These are phyloP conservation scores for Rhizophagus clarus DNA, from an alignment of 192 early-diverging fungal species.

Conservation along the genomic window DNA sequence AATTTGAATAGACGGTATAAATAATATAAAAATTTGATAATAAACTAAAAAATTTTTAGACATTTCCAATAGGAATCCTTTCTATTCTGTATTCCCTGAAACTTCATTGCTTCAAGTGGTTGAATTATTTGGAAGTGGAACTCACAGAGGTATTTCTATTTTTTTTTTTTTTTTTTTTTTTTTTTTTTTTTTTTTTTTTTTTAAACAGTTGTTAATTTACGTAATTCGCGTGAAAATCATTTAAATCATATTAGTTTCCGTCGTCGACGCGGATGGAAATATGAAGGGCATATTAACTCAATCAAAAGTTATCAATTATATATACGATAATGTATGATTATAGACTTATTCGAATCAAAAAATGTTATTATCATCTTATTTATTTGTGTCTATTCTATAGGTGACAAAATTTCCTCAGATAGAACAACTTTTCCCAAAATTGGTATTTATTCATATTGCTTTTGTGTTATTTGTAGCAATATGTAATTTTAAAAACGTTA, in stretches of 20 bases:
- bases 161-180: neutral
- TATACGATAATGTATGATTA: slow-evolving; percentile 61
- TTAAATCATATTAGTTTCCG: slow-evolving; percentile 57
- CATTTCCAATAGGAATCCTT: slow-evolving; percentile 80
- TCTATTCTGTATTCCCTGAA: slow-evolving; percentile 78
- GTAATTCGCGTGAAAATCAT: neutral
- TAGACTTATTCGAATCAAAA: neutral
- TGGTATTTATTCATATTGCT: slow-evolving; percentile 35
- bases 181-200: neutral
- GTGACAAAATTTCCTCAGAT: slow-evolving; percentile 43
- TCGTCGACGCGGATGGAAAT: slow-evolving; percentile 61
- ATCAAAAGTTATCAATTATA: slow-evolving; percentile 65
- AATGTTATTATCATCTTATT: neutral
- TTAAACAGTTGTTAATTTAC: neutral
- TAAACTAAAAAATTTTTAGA: slow-evolving; percentile 42
- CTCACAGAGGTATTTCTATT: slow-evolving; percentile 63
- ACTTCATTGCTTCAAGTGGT: slow-evolving; percentile 72
- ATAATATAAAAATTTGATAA: neutral
- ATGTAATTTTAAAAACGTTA: neutral
- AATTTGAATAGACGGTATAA: neutral
- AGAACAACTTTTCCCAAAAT: slow-evolving; percentile 46
- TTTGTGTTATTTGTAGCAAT: neutral
- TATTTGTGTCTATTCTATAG: neutral
- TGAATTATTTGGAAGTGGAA: slow-evolving; percentile 72
- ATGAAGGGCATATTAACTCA: slow-evolving; percentile 81